phyloP scores from a whole-genome alignment of 177 flowering plant species.

The Vitis hybrid region DNA sequence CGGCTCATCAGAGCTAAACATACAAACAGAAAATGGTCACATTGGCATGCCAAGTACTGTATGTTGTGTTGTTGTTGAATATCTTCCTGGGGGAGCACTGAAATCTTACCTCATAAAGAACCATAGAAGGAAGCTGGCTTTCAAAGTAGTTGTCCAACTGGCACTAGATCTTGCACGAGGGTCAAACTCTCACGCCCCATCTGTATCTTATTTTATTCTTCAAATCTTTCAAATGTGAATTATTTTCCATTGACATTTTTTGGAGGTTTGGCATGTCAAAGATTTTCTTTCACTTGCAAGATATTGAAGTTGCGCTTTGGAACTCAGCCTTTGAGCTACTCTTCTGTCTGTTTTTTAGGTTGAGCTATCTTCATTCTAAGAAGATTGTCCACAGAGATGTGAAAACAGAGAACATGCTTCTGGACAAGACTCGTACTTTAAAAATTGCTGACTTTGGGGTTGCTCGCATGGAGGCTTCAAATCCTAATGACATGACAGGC shows the following conservation, averaged over 20 bases:
- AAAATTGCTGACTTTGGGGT: constrained; percentile 80
- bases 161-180: constrained; percentile 75
- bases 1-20: constrained; percentile 56
- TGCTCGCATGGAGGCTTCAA: constrained; percentile 76
- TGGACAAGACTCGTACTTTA: constrained; percentile 54
- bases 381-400: constrained; percentile 79
- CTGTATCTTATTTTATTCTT: constrained; percentile 5
- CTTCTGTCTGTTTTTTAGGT: constrained; percentile 24
- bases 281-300: not conserved
- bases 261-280: not conserved
- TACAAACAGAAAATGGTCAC: constrained; percentile 52
- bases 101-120: constrained; percentile 65
- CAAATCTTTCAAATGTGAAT: not conserved
- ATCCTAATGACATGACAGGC: constrained; percentile 77
- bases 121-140: constrained; percentile 57
- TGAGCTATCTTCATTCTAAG: constrained; percentile 69
- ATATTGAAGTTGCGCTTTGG: constrained; percentile 2
- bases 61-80: constrained; percentile 75
- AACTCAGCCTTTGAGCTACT: not conserved
- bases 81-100: constrained; percentile 64
- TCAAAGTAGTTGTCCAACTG: constrained; percentile 61
- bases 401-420: constrained; percentile 71
- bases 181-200: constrained; percentile 26
- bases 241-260: not conserved
- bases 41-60: constrained; percentile 53